phyloP scores from a whole-genome alignment of 257 asterid species.

The Nicotiana obtusifolia region DNA sequence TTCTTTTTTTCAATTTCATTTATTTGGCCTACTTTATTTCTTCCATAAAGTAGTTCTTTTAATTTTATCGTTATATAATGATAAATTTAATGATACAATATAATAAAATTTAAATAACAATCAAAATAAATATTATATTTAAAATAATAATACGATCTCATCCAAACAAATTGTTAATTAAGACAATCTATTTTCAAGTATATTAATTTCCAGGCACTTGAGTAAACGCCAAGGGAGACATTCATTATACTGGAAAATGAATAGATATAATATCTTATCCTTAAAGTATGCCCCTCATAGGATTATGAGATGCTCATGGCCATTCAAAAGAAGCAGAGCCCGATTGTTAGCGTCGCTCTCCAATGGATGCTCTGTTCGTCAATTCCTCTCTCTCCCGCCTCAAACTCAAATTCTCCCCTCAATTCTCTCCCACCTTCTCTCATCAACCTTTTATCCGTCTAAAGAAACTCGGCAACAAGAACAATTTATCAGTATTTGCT shows the following conservation, averaged over 20 bases:
- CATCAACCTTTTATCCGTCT: conserved; percentile 25
- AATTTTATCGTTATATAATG: too few relatives aligned
- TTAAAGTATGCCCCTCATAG: background rate
- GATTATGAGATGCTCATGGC: background rate
- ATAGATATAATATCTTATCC: conserved; percentile 8
- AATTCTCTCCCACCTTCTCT: conserved; percentile 20
- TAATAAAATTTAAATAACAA: too few relatives aligned
- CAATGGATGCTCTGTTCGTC: conserved; percentile 22
- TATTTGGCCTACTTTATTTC: too few relatives aligned
- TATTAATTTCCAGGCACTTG: too few relatives aligned
- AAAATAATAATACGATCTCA: too few relatives aligned
- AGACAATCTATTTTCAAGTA: too few relatives aligned
- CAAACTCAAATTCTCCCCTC: conserved; percentile 40
- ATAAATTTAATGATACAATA: accelerated
- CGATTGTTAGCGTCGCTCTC: background rate
- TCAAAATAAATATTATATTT: too few relatives aligned
- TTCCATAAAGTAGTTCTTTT: too few relatives aligned
- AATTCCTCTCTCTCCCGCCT: conserved; percentile 51
- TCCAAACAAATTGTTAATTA: too few relatives aligned
- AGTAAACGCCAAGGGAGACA: background rate
- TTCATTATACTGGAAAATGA: background rate
- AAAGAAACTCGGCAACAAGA: background rate
- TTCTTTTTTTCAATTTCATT: too few relatives aligned
- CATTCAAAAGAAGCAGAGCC: background rate
- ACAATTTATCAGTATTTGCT: conserved; percentile 27